Evolutionary conservation across 352 stramenopile genomes (phyloP).

Genomic region (Aphanomyces cochlioides): DNA sequence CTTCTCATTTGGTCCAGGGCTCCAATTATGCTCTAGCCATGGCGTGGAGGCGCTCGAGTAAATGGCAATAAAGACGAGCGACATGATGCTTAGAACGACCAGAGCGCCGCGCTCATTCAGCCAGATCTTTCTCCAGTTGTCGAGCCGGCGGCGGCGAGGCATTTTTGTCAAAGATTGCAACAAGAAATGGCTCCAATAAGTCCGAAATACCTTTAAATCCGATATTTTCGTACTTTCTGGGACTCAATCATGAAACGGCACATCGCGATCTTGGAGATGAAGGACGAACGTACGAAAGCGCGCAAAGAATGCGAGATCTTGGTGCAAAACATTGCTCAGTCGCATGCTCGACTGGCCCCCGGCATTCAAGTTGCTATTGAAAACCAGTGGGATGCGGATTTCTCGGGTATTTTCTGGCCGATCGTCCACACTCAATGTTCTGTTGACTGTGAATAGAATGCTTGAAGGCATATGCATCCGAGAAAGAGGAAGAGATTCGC

Average conservation of each 20-base stretch:
- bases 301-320: slow-evolving; percentile 59
- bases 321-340: slow-evolving; percentile 80
- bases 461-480: slow-evolving; percentile 51
- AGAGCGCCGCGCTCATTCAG: neutral
- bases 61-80: slow-evolving; percentile 13
- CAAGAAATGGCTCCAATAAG: slow-evolving; percentile 1
- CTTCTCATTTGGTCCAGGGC: neutral
- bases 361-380: slow-evolving; percentile 77
- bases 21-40: slow-evolving; percentile 10
- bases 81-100: slow-evolving; percentile 7
- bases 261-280: neutral
- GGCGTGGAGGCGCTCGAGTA: slow-evolving; percentile 12
- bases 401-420: slow-evolving; percentile 40
- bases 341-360: slow-evolving; percentile 55
- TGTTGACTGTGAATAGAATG: slow-evolving; percentile 2
- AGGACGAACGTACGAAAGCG: slow-evolving; percentile 20
- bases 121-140: neutral
- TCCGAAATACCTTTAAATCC: neutral
- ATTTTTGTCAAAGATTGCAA: neutral
- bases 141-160: neutral
- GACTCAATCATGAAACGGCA: no score
- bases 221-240: no score
- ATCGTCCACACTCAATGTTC: neutral
- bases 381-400: slow-evolving; percentile 76
- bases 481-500: slow-evolving; percentile 72